Conservation (phyloP, 169 alveolate species). For the Plasmodium malariae region DNA sequence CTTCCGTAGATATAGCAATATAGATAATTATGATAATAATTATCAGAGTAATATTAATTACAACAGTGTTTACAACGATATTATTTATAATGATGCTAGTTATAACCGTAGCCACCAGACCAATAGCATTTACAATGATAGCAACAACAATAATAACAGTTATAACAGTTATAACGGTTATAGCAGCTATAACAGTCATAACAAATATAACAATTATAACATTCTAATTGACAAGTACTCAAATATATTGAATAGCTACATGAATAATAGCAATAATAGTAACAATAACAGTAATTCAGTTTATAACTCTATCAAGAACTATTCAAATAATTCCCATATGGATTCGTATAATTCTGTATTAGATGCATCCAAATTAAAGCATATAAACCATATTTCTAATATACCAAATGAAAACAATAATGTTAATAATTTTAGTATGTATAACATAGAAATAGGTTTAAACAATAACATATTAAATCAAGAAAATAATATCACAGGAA, state of each 20-base stretch:
- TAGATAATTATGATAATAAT: not conserved
- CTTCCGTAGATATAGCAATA: no score
- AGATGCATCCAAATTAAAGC: constrained; percentile 17
- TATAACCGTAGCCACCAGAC: not conserved
- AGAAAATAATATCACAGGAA: not conserved
- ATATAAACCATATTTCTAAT: constrained; percentile 11
- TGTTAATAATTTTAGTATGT: constrained; percentile 1
- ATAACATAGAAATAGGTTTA: not conserved
- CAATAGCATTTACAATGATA: not conserved
- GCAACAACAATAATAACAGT: not conserved
- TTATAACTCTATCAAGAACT: constrained; percentile 13
- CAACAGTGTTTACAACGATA: not conserved
- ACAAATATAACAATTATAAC: constrained; percentile 19
- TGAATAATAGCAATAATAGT: constrained; percentile 9
- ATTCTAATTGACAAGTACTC: constrained; percentile 62
- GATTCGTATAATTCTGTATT: constrained; percentile 36
- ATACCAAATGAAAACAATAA: not conserved
- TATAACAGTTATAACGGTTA: constrained; percentile 25
- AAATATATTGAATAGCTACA: constrained; percentile 54
- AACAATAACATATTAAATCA: constrained; percentile 12
- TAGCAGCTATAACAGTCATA: not conserved
- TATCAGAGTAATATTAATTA: not conserved
- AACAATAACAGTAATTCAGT: constrained; percentile 18
- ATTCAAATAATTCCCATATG: constrained; percentile 10
- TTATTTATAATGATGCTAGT: not conserved